These are phyloP conservation scores for Nicotiana knightiana DNA, from an alignment of 257 asterid genomes.

Conservation along the genomic window DNA sequence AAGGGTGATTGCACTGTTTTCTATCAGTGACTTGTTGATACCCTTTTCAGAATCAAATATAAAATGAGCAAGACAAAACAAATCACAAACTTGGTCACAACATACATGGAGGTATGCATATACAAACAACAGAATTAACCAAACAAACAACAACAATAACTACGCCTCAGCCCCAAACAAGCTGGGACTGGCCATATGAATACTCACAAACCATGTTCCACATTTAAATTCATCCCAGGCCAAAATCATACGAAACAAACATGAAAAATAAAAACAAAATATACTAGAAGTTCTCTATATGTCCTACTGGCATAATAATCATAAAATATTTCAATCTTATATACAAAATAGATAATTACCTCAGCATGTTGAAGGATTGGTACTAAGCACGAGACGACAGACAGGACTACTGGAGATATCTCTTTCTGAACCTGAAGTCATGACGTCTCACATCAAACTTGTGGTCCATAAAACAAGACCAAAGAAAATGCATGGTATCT, in stretches of 20 bases:
- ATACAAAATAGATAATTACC: conserved; percentile 37
- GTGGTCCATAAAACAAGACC: conserved; percentile 2
- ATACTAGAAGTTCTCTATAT: no score
- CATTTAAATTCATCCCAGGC: no score
- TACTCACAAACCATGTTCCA: no score
- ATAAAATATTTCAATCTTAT: not conserved
- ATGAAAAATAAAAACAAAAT: no score
- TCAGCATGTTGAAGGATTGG: conserved; percentile 85
- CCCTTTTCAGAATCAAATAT: conserved; percentile 41
- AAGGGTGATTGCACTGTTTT: conserved; percentile 88
- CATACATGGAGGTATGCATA: not conserved
- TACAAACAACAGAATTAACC: conserved; percentile 1
- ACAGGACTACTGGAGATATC: conserved; percentile 70
- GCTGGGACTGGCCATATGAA: no score
- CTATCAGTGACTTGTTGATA: conserved; percentile 81
- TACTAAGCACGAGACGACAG: conserved; percentile 74
- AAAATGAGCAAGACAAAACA: conserved; percentile 20
- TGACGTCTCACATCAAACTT: not conserved
- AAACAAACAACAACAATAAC: not conserved
- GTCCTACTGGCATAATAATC: not conserved
- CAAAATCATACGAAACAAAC: no score
- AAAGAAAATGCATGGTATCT: not conserved
- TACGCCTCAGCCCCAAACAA: no score
- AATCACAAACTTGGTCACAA: not conserved
- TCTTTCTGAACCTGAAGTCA: conserved; percentile 75